phyloP scores from a whole-genome alignment of 2,329 filamentous ascomycete genomes.

The Trichoderma koningiopsis region DNA sequence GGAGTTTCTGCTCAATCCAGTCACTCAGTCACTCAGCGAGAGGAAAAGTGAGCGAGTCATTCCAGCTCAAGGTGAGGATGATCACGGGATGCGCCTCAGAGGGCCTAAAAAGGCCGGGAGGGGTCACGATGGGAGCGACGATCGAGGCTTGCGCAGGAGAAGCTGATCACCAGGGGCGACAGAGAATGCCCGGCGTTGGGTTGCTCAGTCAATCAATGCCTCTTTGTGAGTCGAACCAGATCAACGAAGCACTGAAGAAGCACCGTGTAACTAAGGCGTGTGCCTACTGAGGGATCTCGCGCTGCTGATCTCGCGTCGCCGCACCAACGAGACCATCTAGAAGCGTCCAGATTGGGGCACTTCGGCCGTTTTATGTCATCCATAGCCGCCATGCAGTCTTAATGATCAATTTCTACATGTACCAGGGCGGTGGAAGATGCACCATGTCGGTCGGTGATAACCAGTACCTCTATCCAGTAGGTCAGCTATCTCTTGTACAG shows the following conservation, averaged over 20 bases:
- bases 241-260: background rate
- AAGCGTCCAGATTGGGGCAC: background rate
- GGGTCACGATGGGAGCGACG: conserved; percentile 24
- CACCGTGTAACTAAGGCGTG: too few species aligned
- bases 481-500: background rate
- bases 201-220: background rate
- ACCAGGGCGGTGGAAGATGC: background rate
- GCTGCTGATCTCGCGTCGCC: background rate
- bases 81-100: conserved; percentile 13
- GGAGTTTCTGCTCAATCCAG: background rate
- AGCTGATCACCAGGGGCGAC: conserved; percentile 9
- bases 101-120: background rate
- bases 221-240: background rate
- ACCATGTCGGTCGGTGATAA: background rate
- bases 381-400: background rate
- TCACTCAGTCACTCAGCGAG: background rate
- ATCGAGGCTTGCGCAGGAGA: conserved; percentile 27
- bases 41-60: background rate
- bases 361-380: background rate
- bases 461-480: background rate
- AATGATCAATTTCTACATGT: too few species aligned
- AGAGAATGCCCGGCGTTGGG: background rate
- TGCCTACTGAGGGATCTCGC: background rate
- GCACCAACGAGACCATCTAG: background rate
- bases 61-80: background rate